These are phyloP conservation scores for Corylus avellana DNA, from an alignment of 306 rosid genomes.

Conservation along the genomic window DNA sequence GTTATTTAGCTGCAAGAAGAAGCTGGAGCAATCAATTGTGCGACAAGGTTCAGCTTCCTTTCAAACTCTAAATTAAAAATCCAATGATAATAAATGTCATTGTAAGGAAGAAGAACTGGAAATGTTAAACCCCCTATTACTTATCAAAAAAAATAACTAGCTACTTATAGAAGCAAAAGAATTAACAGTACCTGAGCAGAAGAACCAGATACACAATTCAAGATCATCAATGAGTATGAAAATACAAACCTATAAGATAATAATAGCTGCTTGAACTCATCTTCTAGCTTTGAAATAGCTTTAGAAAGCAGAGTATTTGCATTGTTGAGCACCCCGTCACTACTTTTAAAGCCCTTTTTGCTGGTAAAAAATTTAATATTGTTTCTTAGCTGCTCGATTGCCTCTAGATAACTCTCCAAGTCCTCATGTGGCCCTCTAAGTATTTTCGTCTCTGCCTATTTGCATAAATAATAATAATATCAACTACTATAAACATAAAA, in stretches of 20 bases:
- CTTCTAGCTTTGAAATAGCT: conserved; percentile 91
- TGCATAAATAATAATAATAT: conserved; percentile 21
- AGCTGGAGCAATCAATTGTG: conserved; percentile 4
- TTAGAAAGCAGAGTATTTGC: conserved; percentile 71
- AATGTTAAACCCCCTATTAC: not conserved
- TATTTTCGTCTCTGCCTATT: conserved; percentile 80
- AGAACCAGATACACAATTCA: conserved; percentile 11
- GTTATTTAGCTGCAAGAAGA: not conserved
- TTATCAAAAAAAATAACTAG: too few species aligned
- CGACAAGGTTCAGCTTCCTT: conserved; percentile 3
- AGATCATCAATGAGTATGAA: conserved; percentile 15
- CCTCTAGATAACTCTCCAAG: conserved; percentile 85
- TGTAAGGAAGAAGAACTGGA: not conserved
- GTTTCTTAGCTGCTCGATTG: conserved; percentile 80
- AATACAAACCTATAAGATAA: conserved; percentile 73
- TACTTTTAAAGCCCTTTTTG: conserved; percentile 66
- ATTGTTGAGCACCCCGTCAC: conserved; percentile 66
- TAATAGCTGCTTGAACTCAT: conserved; percentile 75
- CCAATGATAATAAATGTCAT: not conserved
- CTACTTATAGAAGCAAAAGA: conserved; percentile 13
- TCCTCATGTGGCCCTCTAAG: conserved; percentile 90
- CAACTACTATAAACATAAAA: conserved; percentile 4
- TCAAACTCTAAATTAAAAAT: not conserved
- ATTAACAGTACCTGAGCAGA: conserved; percentile 21
- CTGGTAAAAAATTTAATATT: conserved; percentile 75